A percentile compares a stretch with the other conserved stretches of the same genome.
These are phyloP conservation scores for Cadophora sp. DNA, from an alignment of 2,329 filamentous ascomycete genomes.

Conservation along the genomic window DNA sequence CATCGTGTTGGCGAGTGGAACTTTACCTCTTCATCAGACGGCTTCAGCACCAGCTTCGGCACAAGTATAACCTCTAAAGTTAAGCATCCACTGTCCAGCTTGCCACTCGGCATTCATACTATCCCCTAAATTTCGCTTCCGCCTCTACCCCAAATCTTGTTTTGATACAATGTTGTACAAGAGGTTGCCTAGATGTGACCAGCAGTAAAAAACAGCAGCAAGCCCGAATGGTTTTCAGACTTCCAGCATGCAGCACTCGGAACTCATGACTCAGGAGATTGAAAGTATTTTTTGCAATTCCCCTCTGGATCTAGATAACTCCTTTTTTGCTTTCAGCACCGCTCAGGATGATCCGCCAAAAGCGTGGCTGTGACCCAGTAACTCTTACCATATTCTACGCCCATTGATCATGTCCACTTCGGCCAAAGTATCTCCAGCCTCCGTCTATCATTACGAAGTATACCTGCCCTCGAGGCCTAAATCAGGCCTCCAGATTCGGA, in stretches of 20 bases:
- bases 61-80: too few relatives aligned
- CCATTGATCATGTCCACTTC: slow-evolving; percentile 29
- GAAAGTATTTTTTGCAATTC: slow-evolving; percentile 37
- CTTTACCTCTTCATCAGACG: not conserved
- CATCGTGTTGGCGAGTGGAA: not conserved
- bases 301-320: slow-evolving; percentile 43
- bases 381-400: slow-evolving; percentile 34
- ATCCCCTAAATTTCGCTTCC: not conserved
- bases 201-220: not conserved
- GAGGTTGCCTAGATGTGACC: not conserved
- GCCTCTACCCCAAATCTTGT: not conserved
- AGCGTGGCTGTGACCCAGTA: slow-evolving; percentile 28
- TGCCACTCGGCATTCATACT: not conserved
- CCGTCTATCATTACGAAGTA: slow-evolving; percentile 32
- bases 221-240: not conserved
- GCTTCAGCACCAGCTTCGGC: too few relatives aligned
- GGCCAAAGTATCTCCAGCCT: slow-evolving; percentile 25
- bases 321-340: slow-evolving; percentile 42
- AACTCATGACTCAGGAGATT: slow-evolving; percentile 24
- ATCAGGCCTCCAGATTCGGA: slow-evolving; percentile 9
- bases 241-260: too few relatives aligned
- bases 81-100: too few relatives aligned
- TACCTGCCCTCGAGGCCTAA: slow-evolving; percentile 15
- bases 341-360: slow-evolving; percentile 37
- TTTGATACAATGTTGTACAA: not conserved